Conservation (phyloP, 805 yeast genomes). For the Starmerella bombi region DNA sequence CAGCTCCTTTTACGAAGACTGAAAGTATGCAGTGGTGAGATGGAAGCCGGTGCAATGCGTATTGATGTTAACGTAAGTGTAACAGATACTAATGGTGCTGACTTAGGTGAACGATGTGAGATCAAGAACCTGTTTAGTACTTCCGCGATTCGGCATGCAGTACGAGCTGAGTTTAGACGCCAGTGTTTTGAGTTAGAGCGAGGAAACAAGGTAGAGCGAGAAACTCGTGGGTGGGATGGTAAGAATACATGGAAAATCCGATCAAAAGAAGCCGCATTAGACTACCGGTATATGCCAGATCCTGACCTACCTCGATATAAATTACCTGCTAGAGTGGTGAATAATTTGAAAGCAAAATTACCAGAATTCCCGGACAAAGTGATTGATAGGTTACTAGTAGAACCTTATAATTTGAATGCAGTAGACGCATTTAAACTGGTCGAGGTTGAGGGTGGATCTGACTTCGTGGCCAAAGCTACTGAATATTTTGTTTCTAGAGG, state of each 20-base stretch:
- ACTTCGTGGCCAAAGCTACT: constrained; percentile 31
- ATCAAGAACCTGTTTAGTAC: constrained; percentile 80
- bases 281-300: constrained; percentile 90
- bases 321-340: constrained; percentile 34
- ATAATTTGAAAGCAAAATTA: constrained; percentile 29
- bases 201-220: constrained; percentile 33
- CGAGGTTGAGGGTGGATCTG: constrained; percentile 32
- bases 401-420: constrained; percentile 45
- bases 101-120: constrained; percentile 57
- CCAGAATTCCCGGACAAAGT: constrained; percentile 54
- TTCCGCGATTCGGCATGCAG: constrained; percentile 64
- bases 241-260: constrained; percentile 51
- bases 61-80: constrained; percentile 91
- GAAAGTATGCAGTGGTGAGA: constrained; percentile 72
- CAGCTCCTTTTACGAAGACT: constrained; percentile 57
- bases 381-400: constrained; percentile 33
- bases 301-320: constrained; percentile 61
- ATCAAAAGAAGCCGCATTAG: constrained; percentile 66
- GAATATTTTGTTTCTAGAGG: constrained; percentile 20
- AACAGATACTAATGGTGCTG: constrained; percentile 11
- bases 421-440: constrained; percentile 65
- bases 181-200: constrained; percentile 41
- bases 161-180: constrained; percentile 54
- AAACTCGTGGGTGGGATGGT: constrained; percentile 93
- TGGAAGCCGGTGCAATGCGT: constrained; percentile 89